Evolutionary conservation across 805 yeast genomes (phyloP).

Genomic region (Ogataea salicorniae): DNA sequence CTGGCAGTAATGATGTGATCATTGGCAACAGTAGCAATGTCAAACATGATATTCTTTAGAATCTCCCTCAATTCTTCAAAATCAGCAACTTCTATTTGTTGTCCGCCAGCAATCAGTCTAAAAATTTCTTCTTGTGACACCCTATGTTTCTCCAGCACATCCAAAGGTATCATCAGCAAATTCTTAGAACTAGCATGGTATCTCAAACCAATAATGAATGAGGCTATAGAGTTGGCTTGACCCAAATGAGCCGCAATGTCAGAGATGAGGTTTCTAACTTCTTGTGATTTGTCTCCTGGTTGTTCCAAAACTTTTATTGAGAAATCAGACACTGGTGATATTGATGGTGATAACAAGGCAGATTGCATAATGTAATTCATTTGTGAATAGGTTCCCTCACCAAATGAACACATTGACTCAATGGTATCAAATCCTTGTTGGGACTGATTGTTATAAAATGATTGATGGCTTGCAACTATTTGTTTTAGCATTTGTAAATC

Average conservation of each 20-base stretch:
- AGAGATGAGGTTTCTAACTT: constrained; percentile 32
- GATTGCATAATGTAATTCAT: constrained; percentile 63
- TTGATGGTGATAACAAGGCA: constrained; percentile 47
- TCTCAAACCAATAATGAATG: constrained; percentile 53
- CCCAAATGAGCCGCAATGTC: constrained; percentile 78
- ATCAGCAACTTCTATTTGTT: constrained; percentile 4
- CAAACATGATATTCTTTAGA: constrained; percentile 57
- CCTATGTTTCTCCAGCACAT: constrained; percentile 45
- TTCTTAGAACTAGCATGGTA: constrained; percentile 50
- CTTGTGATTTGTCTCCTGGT: constrained; percentile 33
- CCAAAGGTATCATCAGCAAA: constrained; percentile 58
- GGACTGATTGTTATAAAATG: constrained; percentile 43
- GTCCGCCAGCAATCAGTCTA: constrained; percentile 41
- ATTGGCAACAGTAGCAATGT: constrained; percentile 69
- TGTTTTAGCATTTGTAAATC: constrained; percentile 54
- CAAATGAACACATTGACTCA: constrained; percentile 64
- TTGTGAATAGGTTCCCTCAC: constrained; percentile 77
- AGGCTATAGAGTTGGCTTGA: constrained; percentile 69
- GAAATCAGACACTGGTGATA: constrained; percentile 44
- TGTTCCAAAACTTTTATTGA: constrained; percentile 43
- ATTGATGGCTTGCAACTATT: constrained; percentile 53
- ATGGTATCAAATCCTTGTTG: constrained; percentile 37
- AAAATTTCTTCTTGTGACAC: constrained; percentile 63
- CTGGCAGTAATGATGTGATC: constrained; percentile 74
- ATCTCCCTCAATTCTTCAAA: constrained; percentile 13